These are phyloP conservation scores for Dioscorea alata DNA, from an alignment of 106 monocot genomes.

Conservation along the genomic window DNA sequence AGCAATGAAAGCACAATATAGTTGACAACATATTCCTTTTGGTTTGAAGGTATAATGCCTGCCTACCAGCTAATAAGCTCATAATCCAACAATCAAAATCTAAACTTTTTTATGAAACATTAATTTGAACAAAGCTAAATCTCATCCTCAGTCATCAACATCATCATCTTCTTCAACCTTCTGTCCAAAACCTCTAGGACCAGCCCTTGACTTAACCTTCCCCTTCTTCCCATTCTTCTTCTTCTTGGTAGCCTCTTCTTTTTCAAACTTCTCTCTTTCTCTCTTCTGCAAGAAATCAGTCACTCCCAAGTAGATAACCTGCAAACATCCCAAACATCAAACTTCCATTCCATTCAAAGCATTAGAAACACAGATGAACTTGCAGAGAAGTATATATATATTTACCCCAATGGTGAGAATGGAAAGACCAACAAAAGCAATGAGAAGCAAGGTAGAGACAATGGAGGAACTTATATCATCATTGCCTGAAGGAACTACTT, in stretches of 20 bases:
- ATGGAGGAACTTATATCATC: slow-evolving; percentile 16
- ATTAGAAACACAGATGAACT: not conserved
- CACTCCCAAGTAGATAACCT: slow-evolving; percentile 78
- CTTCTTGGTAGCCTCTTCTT: slow-evolving; percentile 60
- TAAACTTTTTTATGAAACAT: not conserved
- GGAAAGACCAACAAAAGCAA: slow-evolving; percentile 43
- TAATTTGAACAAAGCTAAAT: not conserved
- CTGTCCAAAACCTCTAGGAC: slow-evolving; percentile 68
- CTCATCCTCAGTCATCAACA: not conserved
- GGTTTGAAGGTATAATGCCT: not conserved
- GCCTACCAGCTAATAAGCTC: not conserved
- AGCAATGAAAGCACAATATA: not conserved
- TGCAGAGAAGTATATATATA: not conserved
- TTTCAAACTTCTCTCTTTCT: slow-evolving; percentile 87
- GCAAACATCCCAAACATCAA: slow-evolving; percentile 2
- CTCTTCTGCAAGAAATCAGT: slow-evolving; percentile 83
- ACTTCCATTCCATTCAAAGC: not conserved
- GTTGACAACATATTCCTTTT: not conserved
- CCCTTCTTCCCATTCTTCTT: slow-evolving; percentile 61
- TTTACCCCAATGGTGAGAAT: slow-evolving; percentile 52
- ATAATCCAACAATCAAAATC: not conserved
- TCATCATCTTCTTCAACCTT: slow-evolving; percentile 52
- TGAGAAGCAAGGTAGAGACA: slow-evolving; percentile 26
- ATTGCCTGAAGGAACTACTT: slow-evolving; percentile 17
- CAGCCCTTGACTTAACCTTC: slow-evolving; percentile 38